Conservation (phyloP, 2,329 filamentous ascomycete genomes). For the Lasiodiplodia theobromae region DNA sequence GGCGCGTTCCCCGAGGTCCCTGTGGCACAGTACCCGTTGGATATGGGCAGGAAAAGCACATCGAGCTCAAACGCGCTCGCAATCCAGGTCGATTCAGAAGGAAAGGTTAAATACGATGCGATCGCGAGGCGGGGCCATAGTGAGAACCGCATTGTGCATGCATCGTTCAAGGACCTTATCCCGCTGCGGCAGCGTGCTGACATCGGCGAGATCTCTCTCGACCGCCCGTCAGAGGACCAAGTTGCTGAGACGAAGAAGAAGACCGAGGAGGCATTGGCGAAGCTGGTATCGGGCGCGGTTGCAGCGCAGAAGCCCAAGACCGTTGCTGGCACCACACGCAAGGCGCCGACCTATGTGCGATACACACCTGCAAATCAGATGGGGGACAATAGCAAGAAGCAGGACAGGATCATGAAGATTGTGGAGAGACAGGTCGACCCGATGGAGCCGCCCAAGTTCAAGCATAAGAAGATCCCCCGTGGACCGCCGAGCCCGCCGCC, state of each 20-base stretch:
- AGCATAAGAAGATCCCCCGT: conserved; percentile 96
- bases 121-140: conserved; percentile 89
- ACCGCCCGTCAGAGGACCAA: conserved; percentile 83
- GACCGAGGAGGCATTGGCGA: conserved; percentile 85
- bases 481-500: conserved; percentile 92
- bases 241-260: conserved; percentile 84
- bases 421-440: conserved; percentile 92
- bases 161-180: conserved; percentile 96
- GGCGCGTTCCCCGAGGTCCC: conserved; percentile 94
- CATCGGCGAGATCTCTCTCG: conserved; percentile 87
- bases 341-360: conserved; percentile 90
- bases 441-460: conserved; percentile 97
- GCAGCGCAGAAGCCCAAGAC: conserved; percentile 96
- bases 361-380: conserved; percentile 98
- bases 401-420: conserved; percentile 98
- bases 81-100: conserved; percentile 89
- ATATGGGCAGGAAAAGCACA: conserved; percentile 83
- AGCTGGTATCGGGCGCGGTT: conserved; percentile 82
- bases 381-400: conserved; percentile 84
- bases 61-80: conserved; percentile 83
- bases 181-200: conserved; percentile 91
- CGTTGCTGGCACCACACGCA: conserved; percentile 78
- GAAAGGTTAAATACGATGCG: conserved; percentile 95
- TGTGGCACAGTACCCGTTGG: conserved; percentile 92
- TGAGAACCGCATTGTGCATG: conserved; percentile 85